phyloP scores from a whole-genome alignment of 352 stramenopile species.

The Pythium dissimile region DNA sequence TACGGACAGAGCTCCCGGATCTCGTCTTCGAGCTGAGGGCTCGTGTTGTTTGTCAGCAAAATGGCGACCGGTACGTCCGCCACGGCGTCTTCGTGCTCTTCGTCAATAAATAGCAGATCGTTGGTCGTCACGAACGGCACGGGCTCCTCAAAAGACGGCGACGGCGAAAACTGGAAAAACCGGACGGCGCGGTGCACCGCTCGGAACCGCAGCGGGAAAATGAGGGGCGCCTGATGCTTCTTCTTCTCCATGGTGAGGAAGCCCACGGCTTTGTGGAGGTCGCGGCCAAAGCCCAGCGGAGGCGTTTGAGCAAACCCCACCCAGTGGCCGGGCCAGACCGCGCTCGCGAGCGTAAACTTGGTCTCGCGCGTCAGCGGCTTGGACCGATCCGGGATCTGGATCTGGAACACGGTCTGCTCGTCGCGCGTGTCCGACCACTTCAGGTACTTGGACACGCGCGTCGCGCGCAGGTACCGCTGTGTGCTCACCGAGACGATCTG shows the following conservation, averaged over 20 bases:
- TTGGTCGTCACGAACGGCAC: slow-evolving; percentile 23
- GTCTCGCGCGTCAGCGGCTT: slow-evolving; percentile 22
- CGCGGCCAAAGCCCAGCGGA: slow-evolving; percentile 18
- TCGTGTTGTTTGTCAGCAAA: slow-evolving; percentile 6
- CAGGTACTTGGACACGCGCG: slow-evolving; percentile 32
- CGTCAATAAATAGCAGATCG: slow-evolving; percentile 27
- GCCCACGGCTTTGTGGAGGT: slow-evolving; percentile 24
- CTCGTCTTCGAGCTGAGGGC: slow-evolving; percentile 4
- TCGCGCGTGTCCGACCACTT: slow-evolving; percentile 29
- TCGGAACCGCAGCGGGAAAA: slow-evolving; percentile 30
- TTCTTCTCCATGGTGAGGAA: slow-evolving; percentile 38
- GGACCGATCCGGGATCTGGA: slow-evolving; percentile 26
- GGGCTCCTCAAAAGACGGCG: slow-evolving; percentile 17
- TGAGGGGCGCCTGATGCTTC: slow-evolving; percentile 25
- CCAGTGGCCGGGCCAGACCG: slow-evolving; percentile 23
- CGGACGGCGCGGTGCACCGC: slow-evolving; percentile 22
- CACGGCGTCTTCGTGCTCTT: slow-evolving; percentile 15
- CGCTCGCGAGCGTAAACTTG: slow-evolving; percentile 29
- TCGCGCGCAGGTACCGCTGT: slow-evolving; percentile 26
- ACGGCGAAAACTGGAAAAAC: slow-evolving; percentile 3
- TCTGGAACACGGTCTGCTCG: slow-evolving; percentile 30
- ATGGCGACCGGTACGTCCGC: slow-evolving; percentile 20
- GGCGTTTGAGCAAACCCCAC: slow-evolving; percentile 25
- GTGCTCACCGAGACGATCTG: slow-evolving; percentile 26
- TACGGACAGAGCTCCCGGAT: slow-evolving; percentile 24